Conservation (phyloP, 1,284 basidiomycete genomes). For the Pisolithus thermaeus region DNA sequence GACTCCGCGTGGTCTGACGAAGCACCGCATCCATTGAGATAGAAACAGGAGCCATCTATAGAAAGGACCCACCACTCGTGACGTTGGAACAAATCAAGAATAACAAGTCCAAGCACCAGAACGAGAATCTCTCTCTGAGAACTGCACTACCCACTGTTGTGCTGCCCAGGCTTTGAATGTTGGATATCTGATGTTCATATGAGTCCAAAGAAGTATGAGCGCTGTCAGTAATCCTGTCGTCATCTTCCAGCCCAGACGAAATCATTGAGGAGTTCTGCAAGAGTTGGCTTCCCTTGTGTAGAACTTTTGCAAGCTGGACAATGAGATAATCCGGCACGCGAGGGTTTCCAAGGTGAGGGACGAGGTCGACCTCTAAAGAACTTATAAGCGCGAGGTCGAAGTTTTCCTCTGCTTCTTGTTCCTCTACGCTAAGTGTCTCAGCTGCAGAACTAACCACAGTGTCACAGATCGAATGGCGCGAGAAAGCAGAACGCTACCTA, state of each 20-base stretch:
- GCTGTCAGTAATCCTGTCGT: background rate
- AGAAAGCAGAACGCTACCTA: slow-evolving; percentile 30
- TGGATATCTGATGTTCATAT: slow-evolving; percentile 34
- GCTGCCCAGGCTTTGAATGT: slow-evolving; percentile 46
- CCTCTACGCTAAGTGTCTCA: slow-evolving; percentile 52
- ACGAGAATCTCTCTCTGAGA: slow-evolving; percentile 80
- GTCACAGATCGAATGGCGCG: background rate
- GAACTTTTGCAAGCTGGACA: slow-evolving; percentile 60
- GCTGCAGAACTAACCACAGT: slow-evolving; percentile 40
- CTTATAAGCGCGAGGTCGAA: slow-evolving; percentile 83
- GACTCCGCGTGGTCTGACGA: slow-evolving; percentile 50
- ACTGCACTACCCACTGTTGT: slow-evolving; percentile 53
- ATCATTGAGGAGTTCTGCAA: slow-evolving; percentile 39
- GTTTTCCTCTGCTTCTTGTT: slow-evolving; percentile 76
- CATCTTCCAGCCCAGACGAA: slow-evolving; percentile 1
- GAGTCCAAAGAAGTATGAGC: slow-evolving; percentile 8
- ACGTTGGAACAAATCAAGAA: slow-evolving; percentile 72
- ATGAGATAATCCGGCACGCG: slow-evolving; percentile 74
- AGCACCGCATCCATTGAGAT: background rate
- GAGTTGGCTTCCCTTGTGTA: slow-evolving; percentile 73
- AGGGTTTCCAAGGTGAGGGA: slow-evolving; percentile 67
- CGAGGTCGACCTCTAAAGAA: slow-evolving; percentile 72
- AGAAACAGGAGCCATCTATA: background rate
- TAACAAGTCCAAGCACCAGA: slow-evolving; percentile 91
- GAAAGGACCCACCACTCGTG: slow-evolving; percentile 44